These are phyloP conservation scores for Aquilaria malaccensis DNA, from an alignment of 345 rosid genomes.

Conservation along the genomic window DNA sequence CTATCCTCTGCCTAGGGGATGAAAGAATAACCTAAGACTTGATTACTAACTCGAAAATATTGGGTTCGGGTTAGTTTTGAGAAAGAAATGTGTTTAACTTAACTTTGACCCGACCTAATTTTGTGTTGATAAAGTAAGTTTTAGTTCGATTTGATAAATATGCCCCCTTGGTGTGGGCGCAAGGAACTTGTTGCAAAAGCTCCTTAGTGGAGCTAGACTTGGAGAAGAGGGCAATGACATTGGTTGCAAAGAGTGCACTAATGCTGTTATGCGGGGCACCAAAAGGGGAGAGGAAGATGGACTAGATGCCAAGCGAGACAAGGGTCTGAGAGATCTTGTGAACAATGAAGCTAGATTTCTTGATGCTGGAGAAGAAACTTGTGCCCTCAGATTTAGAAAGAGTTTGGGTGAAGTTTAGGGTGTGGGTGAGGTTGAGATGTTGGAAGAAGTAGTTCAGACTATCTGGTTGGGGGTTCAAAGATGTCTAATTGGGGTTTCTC, in stretches of 20 bases:
- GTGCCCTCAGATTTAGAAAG: slow-evolving; percentile 61
- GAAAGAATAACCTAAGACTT: too few relatives aligned
- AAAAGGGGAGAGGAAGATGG: slow-evolving; percentile 74
- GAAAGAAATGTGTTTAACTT: too few relatives aligned
- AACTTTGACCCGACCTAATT: too few relatives aligned
- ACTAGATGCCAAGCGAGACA: slow-evolving; percentile 64
- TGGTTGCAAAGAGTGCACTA: slow-evolving; percentile 47
- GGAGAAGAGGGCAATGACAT: slow-evolving; percentile 67
- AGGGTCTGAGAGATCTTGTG: slow-evolving; percentile 90
- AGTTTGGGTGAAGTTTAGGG: slow-evolving; percentile 59
- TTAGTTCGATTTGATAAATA: neutral
- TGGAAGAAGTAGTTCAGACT: slow-evolving; percentile 89
- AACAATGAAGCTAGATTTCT: slow-evolving; percentile 92
- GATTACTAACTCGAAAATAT: too few relatives aligned
- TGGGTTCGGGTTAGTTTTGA: too few relatives aligned
- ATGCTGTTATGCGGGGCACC: slow-evolving; percentile 95
- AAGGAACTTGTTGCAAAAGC: slow-evolving; percentile 77
- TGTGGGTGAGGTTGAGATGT: slow-evolving; percentile 63
- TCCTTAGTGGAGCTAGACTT: slow-evolving; percentile 90
- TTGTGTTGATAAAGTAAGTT: too few relatives aligned
- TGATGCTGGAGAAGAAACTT: slow-evolving; percentile 87
- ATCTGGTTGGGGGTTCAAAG: slow-evolving; percentile 68
- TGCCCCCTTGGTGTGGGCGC: slow-evolving; percentile 71
- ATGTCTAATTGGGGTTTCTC: slow-evolving; percentile 19
- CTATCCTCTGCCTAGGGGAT: too few relatives aligned